A percentile compares a stretch with the other conserved stretches of the same genome.
phyloP scores from a whole-genome alignment of 23 red algal species.

The Gracilariopsis chorda region DNA sequence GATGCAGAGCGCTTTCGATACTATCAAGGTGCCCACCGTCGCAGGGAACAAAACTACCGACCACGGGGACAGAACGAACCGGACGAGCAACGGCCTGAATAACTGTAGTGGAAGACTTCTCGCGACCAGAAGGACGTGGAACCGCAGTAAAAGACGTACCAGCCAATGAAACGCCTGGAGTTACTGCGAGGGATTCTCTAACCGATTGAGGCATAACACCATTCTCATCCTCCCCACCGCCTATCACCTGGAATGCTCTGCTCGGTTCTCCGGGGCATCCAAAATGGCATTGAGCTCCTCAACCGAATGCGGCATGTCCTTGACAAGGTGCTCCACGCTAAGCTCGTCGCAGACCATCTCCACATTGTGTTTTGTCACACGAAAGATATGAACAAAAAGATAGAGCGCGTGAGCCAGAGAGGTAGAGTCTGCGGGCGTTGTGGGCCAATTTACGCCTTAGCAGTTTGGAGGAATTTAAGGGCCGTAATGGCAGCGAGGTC shows the following conservation, averaged over 20 bases:
- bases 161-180: not conserved
- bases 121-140: not conserved
- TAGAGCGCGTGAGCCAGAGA: too few species aligned
- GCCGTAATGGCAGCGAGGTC: too few species aligned
- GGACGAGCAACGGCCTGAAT: not conserved
- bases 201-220: not conserved
- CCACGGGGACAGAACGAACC: not conserved
- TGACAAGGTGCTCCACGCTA: not conserved
- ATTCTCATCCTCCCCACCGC: not conserved
- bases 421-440: too few species aligned
- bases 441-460: not conserved
- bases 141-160: not conserved
- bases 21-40: not conserved
- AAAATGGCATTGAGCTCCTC: not conserved
- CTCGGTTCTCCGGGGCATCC: not conserved
- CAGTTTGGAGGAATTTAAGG: too few species aligned
- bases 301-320: not conserved
- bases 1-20: not conserved
- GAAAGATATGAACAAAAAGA: too few species aligned
- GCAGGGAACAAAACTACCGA: not conserved
- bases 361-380: not conserved
- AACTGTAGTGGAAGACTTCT: not conserved
- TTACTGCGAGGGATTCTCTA: not conserved
- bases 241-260: not conserved
- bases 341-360: not conserved